Base-by-base conservation (phyloP, 352 stramenopile genomes). In the Phytophthora meadii region DNA sequence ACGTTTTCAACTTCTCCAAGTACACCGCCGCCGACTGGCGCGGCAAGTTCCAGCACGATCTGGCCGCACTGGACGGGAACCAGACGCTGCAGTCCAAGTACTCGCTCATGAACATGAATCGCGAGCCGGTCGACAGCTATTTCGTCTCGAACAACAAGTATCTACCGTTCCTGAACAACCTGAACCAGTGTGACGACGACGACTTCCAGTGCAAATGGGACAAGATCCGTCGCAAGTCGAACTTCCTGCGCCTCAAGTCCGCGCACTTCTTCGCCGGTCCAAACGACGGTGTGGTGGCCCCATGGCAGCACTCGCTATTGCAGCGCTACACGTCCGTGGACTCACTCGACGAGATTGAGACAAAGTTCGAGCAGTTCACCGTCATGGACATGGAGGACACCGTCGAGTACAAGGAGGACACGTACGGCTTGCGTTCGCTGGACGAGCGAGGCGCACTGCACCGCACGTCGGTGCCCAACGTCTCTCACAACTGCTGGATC, bases 51-150 rank as follows among this genome's bases (percentile, higher is more conserved):
- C 74, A 83, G 55, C 48, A 70, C 22, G 77, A 80, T 24, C 62
- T 87, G 28, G 54, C 69, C 30, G 39, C 72, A 1, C 46, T 82
- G 36, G 58, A 74, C 24, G 67, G 57, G 14, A 47, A 65, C n/a
- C 66, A 72, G 25, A 56, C 64, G 2, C 61, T 82, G 28, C 68
- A 82, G 56, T 15, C 47, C 22, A 56, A 80, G 49, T 64, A 81
- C 15, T 83, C 77, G 53, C 54, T 80, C 19, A 61, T 72, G 30
- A 83, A 84, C 51, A 66, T 87, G 58, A 51, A 68, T 25, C 72
- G 70, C 27, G 73, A 71, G 14, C 73, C 75, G 0, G 56, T 58
- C 5, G 39, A 70, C 15, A 41, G 24, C 10, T 59, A 72, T 12
- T 86, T 70, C 46, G 28, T 73, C 34, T 8, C 51, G 12, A 65